Percentiles rank a stretch among this genome's conserved stretches.
phyloP scores from a whole-genome alignment of 2,329 filamentous ascomycete species.

The Fusarium dlaminii region DNA sequence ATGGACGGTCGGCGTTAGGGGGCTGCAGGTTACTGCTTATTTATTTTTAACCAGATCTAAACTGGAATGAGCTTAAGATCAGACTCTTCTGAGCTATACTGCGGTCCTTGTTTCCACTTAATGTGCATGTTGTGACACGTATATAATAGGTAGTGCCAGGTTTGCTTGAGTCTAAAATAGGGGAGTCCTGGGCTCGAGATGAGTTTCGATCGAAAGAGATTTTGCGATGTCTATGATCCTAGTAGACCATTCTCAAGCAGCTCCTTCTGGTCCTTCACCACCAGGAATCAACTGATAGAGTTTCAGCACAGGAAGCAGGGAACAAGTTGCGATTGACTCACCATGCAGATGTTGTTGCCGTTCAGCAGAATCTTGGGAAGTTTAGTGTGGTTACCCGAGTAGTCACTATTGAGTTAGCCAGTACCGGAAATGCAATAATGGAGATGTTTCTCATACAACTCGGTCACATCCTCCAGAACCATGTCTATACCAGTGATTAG shows the following conservation, averaged over 20 bases:
- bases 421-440: neutral
- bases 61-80: constrained; percentile 29
- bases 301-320: constrained; percentile 9
- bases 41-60: constrained; percentile 27
- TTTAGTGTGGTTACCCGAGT: constrained; percentile 86
- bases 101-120: constrained; percentile 3
- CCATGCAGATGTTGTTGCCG: constrained; percentile 99
- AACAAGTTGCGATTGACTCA: constrained; percentile 54
- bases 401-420: constrained; percentile 73
- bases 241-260: constrained; percentile 26
- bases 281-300: constrained; percentile 76
- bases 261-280: constrained; percentile 72
- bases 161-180: neutral
- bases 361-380: constrained; percentile 95
- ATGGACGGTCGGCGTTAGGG: constrained; percentile 42
- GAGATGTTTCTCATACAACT: constrained; percentile 72
- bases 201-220: constrained; percentile 1
- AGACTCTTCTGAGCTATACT: constrained; percentile 20
- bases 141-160: neutral
- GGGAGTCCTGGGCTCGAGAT: neutral
- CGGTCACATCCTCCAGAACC: constrained; percentile 96
- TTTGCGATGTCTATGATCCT: constrained; percentile 9
- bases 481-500: constrained; percentile 73
- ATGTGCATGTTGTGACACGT: constrained; percentile 11
- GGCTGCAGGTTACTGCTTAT: constrained; percentile 36